Base-by-base conservation (phyloP, 2,329 filamentous ascomycete species). In the Chaetomiaceae sp. region DNA sequence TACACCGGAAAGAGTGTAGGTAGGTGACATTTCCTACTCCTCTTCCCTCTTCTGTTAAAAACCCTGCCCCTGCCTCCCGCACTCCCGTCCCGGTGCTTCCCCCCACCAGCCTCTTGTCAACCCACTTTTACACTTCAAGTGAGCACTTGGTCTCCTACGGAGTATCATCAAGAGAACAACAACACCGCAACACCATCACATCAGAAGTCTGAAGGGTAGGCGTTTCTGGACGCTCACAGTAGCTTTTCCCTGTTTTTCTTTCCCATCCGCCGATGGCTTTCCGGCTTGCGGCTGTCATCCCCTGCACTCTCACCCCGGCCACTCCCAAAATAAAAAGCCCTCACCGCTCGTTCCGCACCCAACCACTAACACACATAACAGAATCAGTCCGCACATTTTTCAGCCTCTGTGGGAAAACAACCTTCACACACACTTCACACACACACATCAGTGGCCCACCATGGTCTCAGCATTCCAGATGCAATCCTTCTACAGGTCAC, bases 391-490 rank as follows among this genome's bases (percentile, higher is more conserved):
- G 51, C 61, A 60, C 58, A 58, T 33, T 53, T 56, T 53, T 33
- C 38, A 23, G 31, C 29, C 40, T 47, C 44, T 19, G 12, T 42
- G 22, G 49, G 45, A 48, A 46, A 31, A 39, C 40, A 47, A 33
- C 51, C 50, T 42, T 36, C 22, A 43, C 56, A 58, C 49, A 51
- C 54, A 51, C 53, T 12, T 53, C 22, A 38, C 47, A 51, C 48
- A 55, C 29, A 34, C 48, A 50, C 36, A 19, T 25, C 50, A 49
- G 55, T 55, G 60, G 62, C 60, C 62, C 58, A 66, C 65, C 70
- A 80, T 80, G 78, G 76, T 74, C 68, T 75, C 76, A 64, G 69
- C 74, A 66, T 77, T 74, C 65, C 70, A 70, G 62, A 77, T 79
- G 75, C 75, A 75, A 65, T 66, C 72, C 56, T 80, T 72, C 64